Evolutionary conservation across 805 yeast genomes (phyloP).

Genomic region (Sungouiozyma ichnusensis): DNA sequence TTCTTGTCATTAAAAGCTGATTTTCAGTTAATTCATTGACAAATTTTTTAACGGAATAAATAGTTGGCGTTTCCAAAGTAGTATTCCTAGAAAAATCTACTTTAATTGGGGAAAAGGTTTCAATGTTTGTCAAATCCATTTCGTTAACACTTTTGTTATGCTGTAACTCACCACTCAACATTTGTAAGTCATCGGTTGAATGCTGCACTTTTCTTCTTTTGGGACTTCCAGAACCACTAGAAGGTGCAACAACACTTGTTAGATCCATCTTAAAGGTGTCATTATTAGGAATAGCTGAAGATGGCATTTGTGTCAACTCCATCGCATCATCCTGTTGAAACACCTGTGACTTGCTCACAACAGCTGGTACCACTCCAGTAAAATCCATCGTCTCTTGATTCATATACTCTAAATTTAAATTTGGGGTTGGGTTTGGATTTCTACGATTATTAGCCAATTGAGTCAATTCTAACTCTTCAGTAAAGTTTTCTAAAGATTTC

Average conservation of each 20-base stretch:
- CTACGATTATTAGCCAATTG: not conserved
- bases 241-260: not conserved
- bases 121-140: slow-evolving; percentile 12
- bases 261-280: not conserved
- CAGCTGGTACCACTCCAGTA: not conserved
- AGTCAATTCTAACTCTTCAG: slow-evolving; percentile 8
- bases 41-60: slow-evolving; percentile 9
- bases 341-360: not conserved
- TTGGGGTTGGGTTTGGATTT: too few species aligned
- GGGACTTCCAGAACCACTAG: not conserved
- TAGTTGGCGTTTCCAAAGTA: not conserved
- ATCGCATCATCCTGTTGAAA: slow-evolving; percentile 1
- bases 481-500: not conserved
- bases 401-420: too few species aligned
- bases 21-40: not conserved
- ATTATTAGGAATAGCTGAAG: too few species aligned
- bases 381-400: slow-evolving; percentile 1
- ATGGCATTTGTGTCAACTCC: slow-evolving; percentile 6
- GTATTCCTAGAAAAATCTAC: slow-evolving; percentile 5
- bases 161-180: too few species aligned
- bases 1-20: not conserved
- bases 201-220: not conserved
- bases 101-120: slow-evolving; percentile 22
- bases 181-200: too few species aligned
- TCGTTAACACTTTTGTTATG: not conserved